Evolutionary conservation across 768 basidiomycete species (phyloP).

Genomic region (Lactarius sp.): DNA sequence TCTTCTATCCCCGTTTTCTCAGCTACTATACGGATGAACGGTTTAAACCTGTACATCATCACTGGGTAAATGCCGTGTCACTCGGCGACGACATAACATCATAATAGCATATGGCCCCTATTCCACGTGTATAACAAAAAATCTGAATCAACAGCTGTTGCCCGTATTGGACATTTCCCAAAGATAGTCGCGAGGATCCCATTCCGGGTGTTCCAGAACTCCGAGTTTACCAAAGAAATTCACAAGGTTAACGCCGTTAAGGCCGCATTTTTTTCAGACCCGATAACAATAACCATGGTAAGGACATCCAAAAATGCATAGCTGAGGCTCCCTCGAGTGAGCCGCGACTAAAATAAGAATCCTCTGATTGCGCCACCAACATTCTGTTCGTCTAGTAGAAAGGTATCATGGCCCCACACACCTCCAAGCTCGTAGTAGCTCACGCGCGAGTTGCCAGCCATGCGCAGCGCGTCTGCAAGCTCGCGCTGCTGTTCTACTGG

Average conservation of each 20-base stretch:
- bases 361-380: constrained; percentile 90
- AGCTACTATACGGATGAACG: neutral
- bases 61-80: neutral
- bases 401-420: constrained; percentile 99
- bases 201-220: neutral
- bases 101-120: neutral
- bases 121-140: neutral
- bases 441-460: constrained; percentile 84
- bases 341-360: constrained; percentile 54
- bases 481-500: constrained; percentile 97
- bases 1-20: neutral
- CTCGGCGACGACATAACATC: neutral
- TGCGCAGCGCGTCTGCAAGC: constrained; percentile 83
- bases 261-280: neutral
- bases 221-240: neutral
- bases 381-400: constrained; percentile 86
- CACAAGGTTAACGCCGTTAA: neutral
- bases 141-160: neutral
- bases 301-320: too few species aligned
- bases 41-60: neutral
- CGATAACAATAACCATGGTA: neutral
- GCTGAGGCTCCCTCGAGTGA: neutral
- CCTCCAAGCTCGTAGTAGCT: constrained; percentile 97
- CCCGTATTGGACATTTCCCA: neutral
- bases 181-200: neutral